Evolutionary conservation across 2,329 filamentous ascomycete species (phyloP), one percentile per base, ranked within the genome.

Genomic region (Myriosclerotinia curreyana): DNA sequence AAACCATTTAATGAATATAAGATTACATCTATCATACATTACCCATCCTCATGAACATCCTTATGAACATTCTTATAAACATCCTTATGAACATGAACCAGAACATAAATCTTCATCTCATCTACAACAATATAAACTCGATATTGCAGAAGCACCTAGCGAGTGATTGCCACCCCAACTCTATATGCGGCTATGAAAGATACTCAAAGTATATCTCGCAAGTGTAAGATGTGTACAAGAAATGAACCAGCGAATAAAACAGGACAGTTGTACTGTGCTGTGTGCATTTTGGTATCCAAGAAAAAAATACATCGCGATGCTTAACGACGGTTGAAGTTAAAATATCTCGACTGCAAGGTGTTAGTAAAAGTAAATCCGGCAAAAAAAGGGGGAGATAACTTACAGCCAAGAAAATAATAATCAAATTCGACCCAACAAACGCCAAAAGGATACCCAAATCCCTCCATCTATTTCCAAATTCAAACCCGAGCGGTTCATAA

Each of bases 381-480:
- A n/a, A n/a, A n/a, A n/a, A n/a, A n/a, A n/a, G n/a, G n/a, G n/a
- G n/a, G n/a, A n/a, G n/a, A n/a, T n/a, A n/a, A 72, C 71, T 70
- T 70, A 73, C 71, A 77, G 66, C 79, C 61, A 86, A 65, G 70
- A 87, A 86, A 66, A 88, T 71, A 56, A 87, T 77, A 25, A 90
- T 82, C 71, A 95, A 73, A 75, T 96, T 96, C 73, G 87, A 92
- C 17, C 77, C 90, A 61, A 96, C 82, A 72, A 92, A 96, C 1
- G 87, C 88, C 40, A 83, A 70, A 69, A 88, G 88, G 67, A 96
- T 96, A 1, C 91, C 92, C 64, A 95, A 67, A 70, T 96, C 91
- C 63, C 92, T 83, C 92, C 92, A 96, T 20, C 92, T 80, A 68
- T 90, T 77, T 51, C 79, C 78, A 71, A 88, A 96, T 2, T 77